Conservation (phyloP, 2,329 filamentous ascomycete species). For the Dendryphion nanum region DNA sequence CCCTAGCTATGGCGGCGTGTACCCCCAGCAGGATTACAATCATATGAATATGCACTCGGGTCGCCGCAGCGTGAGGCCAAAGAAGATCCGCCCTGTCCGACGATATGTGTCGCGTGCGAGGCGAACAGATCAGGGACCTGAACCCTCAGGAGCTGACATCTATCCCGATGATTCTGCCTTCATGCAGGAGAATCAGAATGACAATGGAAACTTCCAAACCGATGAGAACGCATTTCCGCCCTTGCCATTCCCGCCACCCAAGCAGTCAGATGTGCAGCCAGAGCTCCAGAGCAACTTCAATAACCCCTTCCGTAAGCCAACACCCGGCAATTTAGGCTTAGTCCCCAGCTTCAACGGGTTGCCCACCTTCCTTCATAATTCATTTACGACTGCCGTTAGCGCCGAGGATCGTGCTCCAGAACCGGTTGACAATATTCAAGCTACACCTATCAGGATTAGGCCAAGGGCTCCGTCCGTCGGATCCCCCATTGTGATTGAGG, state of each 20-base stretch:
- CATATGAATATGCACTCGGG: too few relatives aligned
- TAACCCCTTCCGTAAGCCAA: too few relatives aligned
- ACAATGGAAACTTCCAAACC: background rate
- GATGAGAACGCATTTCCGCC: background rate
- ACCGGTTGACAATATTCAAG: background rate
- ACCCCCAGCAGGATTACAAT: too few relatives aligned
- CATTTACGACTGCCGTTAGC: background rate
- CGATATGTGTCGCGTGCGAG: background rate
- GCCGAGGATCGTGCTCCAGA: background rate
- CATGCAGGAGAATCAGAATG: too few relatives aligned
- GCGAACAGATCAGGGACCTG: background rate
- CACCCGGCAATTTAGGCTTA: too few relatives aligned
- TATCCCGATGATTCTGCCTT: background rate
- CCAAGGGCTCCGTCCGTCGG: background rate
- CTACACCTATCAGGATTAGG: background rate
- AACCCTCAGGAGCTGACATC: background rate
- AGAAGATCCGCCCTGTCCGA: background rate
- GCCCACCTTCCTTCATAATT: background rate
- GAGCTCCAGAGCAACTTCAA: background rate
- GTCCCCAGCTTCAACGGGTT: background rate
- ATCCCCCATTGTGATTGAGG: background rate
- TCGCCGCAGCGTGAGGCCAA: background rate
- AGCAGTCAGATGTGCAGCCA: background rate
- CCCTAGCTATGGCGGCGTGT: too few relatives aligned
- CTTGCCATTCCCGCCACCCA: background rate